Conservation (phyloP, 169 alveolate species). For the Babesia bigemina region DNA sequence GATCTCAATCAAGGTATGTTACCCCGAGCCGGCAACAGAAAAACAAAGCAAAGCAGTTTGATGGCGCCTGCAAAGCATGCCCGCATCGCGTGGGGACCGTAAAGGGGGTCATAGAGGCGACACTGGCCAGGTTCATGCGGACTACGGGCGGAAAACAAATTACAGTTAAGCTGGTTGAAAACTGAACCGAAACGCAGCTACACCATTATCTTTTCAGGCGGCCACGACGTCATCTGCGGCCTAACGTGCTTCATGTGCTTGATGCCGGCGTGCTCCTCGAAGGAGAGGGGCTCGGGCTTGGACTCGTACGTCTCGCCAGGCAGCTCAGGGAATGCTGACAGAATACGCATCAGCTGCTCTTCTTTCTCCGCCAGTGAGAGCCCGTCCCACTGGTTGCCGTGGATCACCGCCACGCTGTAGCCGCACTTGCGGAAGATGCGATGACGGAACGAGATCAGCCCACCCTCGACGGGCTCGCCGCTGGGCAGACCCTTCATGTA, state of each 20-base stretch:
- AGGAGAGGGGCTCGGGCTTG: conserved; percentile 58
- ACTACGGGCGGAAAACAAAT: conserved; percentile 66
- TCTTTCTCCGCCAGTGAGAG: conserved; percentile 76
- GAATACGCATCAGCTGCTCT: conserved; percentile 72
- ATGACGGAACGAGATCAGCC: conserved; percentile 75
- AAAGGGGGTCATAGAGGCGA: conserved; percentile 72
- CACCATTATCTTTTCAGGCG: conserved; percentile 81
- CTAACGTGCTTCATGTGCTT: conserved; percentile 77
- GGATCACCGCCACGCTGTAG: conserved; percentile 78
- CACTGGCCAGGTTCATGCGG: conserved; percentile 66
- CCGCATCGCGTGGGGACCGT: conserved; percentile 74
- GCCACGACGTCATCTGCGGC: conserved; percentile 81
- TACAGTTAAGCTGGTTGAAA: conserved; percentile 71
- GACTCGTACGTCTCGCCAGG: conserved; percentile 40
- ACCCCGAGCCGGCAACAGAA: neutral
- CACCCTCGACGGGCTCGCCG: conserved; percentile 77
- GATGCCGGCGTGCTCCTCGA: conserved; percentile 52
- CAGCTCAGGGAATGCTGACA: conserved; percentile 55
- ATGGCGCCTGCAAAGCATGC: conserved; percentile 77
- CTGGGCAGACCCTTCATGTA: conserved; percentile 75
- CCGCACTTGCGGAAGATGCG: conserved; percentile 81
- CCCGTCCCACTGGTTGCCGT: conserved; percentile 78
- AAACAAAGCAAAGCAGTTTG: conserved; percentile 36
- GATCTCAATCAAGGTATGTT: conserved; percentile 46
- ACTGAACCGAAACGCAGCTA: conserved; percentile 31